Evolutionary conservation across 2,329 filamentous ascomycete species (phyloP).

Genomic region (Nemania sp.): DNA sequence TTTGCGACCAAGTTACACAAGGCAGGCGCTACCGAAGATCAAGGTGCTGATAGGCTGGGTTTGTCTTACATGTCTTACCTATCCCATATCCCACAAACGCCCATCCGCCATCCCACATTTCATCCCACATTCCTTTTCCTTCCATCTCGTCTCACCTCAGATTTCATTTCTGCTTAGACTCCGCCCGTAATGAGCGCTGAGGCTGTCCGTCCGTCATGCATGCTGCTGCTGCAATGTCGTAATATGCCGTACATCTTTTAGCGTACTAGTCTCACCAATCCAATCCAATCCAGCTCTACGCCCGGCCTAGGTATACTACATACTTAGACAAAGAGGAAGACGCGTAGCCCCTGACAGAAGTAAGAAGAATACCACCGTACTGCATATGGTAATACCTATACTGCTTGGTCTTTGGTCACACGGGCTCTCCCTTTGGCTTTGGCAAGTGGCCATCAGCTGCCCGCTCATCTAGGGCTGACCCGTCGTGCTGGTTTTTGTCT

Average conservation of each 20-base stretch:
- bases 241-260: no score
- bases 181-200: no score
- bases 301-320: not conserved
- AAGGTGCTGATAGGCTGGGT: not conserved
- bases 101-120: no score
- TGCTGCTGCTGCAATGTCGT: no score
- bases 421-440: no score
- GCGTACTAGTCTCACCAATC: no score
- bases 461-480: not conserved
- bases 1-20: no score
- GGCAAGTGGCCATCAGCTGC: not conserved
- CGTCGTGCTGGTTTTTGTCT: not conserved
- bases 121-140: not conserved
- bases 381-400: not conserved
- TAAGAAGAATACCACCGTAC: not conserved
- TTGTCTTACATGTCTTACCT: not conserved
- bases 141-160: constrained; percentile 7
- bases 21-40: no score
- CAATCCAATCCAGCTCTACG: not conserved
- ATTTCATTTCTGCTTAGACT: no score
- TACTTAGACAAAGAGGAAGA: not conserved
- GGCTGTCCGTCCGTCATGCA: no score
- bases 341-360: not conserved
- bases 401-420: no score
- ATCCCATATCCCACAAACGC: constrained; percentile 13